Base-by-base conservation (phyloP, 768 basidiomycete genomes). In the Neoboletus brunneissimus region DNA sequence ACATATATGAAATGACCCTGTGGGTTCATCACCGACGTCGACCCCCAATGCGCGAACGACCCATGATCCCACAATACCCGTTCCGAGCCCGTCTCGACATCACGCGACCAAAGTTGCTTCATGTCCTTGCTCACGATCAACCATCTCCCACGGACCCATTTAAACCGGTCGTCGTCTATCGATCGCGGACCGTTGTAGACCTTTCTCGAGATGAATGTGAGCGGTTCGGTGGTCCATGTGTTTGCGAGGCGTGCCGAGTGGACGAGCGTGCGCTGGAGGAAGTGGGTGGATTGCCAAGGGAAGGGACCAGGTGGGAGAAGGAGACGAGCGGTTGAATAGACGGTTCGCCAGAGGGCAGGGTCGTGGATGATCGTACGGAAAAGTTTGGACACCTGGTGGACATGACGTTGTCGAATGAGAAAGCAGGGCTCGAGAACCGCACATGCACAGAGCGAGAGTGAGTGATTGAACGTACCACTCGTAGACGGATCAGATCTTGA, bases 231-330 rank as follows among this genome's bases (percentile, higher is more conserved):
- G 20, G 57, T 59, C 65, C 66, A 66, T 5, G 35, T 32, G 13
- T 25, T 50, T 20, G 52, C 56, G 29, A 64, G 46, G 42, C 52
- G 65, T 2, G 53, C 43, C 3, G 66, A 67, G 43, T 40, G 9
- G 29, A 66, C 41, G 53, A 66, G 65, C 9, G 59, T 29, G 44
- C 51, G 66, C 15, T 65, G 66, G 46, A 55, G 56, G 32, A 56
- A 58, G 27, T 8, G 52, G 16, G 7, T 55, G 25, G 66, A 62
- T 50, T 66, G 63, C 66, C 65, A 66, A 12, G 48, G 11, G 6
- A 58, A 66, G 2, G 59, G 59, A n/a, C 65, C 65, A 0, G 63
- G 55, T 18, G 63, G 65, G 37, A 63, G 66, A 4, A 51, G 57
- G 16, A 62, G 59, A 44, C 32, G 53, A 7, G 42, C 10, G 8